A percentile compares a stretch with the other conserved stretches of the same genome.
phyloP scores from a whole-genome alignment of 495 filamentous ascomycete species.

The Neurospora pannonica region DNA sequence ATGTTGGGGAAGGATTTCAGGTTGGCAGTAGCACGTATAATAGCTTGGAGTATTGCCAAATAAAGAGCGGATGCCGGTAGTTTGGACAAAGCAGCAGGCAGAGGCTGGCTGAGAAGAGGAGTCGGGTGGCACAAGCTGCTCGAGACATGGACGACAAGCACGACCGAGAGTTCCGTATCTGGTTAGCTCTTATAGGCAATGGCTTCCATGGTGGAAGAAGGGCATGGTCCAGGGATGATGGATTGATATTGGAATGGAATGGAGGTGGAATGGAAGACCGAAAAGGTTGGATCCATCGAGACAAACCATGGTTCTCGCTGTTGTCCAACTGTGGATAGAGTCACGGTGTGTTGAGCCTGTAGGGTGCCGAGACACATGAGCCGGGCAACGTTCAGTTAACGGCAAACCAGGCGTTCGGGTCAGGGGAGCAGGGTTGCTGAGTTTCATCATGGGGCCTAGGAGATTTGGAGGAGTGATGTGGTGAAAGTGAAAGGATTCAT shows the following conservation, averaged over 20 bases:
- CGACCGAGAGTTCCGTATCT: constrained; percentile 8
- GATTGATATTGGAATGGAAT: neutral
- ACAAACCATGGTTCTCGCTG: neutral
- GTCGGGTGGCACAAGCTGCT: constrained; percentile 3
- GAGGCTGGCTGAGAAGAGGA: constrained; percentile 12
- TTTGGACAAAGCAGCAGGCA: constrained; percentile 3
- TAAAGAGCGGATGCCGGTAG: neutral
- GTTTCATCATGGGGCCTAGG: neutral
- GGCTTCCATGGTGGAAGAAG: neutral
- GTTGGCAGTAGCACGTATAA: neutral
- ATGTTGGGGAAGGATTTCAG: neutral
- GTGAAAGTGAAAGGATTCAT: neutral
- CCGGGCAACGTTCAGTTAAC: neutral
- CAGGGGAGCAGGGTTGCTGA: neutral
- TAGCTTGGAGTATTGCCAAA: neutral
- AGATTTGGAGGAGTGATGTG: neutral
- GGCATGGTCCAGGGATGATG: neutral
- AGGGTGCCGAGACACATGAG: neutral
- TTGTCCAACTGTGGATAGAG: neutral
- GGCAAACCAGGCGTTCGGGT: neutral
- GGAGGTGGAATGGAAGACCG: neutral
- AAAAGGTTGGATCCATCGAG: neutral
- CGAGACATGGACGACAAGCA: constrained; percentile 6
- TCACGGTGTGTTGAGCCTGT: neutral
- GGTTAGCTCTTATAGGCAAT: constrained; percentile 4